phyloP scores from a whole-genome alignment of 2,329 filamentous ascomycete genomes.

The Stachybotrys chlorohalonatus region DNA sequence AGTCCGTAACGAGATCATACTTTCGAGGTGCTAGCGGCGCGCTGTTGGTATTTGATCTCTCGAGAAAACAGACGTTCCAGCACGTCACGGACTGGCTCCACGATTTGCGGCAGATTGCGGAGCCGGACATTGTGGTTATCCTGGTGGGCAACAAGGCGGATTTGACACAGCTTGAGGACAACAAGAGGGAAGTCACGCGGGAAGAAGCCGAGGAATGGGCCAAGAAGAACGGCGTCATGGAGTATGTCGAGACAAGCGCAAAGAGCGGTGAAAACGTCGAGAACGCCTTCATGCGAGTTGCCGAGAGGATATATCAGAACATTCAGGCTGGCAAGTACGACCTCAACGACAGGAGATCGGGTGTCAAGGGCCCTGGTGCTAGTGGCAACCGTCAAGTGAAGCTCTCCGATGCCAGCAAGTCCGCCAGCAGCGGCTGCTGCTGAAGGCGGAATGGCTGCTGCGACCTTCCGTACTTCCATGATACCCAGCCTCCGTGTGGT shows the following conservation, averaged over 20 bases:
- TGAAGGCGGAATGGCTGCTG: conserved; percentile 15
- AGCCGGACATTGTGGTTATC: conserved; percentile 89
- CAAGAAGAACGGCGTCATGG: conserved; percentile 70
- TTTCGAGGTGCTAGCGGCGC: conserved; percentile 68
- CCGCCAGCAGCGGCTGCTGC: conserved; percentile 37
- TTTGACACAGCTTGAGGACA: conserved; percentile 49
- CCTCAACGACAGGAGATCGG: conserved; percentile 82
- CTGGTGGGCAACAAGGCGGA: conserved; percentile 95
- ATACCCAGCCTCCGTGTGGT: background rate
- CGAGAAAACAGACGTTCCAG: conserved; percentile 72
- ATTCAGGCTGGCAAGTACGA: conserved; percentile 95
- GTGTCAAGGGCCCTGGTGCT: conserved; percentile 68
- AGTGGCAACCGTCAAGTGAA: conserved; percentile 37
- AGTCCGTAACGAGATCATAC: conserved; percentile 88
- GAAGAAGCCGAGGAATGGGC: conserved; percentile 91
- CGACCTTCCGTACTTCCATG: background rate
- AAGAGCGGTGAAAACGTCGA: conserved; percentile 95
- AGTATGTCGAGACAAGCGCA: conserved; percentile 93
- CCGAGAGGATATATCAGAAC: conserved; percentile 92
- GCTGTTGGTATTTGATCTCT: conserved; percentile 91
- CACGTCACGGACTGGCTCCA: conserved; percentile 91
- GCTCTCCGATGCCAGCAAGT: conserved; percentile 31
- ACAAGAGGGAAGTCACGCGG: conserved; percentile 69
- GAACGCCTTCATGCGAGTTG: conserved; percentile 83
- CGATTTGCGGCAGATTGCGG: conserved; percentile 88